These are phyloP conservation scores for Entoloma clypeatum DNA, from an alignment of 1,284 basidiomycete species.

Conservation along the genomic window DNA sequence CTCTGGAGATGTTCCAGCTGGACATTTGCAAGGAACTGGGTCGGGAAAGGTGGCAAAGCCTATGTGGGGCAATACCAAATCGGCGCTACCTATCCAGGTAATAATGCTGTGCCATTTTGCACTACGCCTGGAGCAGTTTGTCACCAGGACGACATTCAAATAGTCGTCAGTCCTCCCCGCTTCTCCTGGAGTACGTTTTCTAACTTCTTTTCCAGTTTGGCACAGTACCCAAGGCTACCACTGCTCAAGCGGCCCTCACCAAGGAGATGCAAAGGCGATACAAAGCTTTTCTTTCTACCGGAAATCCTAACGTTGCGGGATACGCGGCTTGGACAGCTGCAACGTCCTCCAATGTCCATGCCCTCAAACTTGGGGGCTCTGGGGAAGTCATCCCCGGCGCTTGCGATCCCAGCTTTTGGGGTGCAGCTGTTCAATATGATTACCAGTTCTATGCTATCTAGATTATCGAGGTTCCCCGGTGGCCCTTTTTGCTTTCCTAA, in stretches of 20 bases:
- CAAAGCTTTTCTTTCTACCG: conserved; percentile 57
- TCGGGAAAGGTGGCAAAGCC: conserved; percentile 55
- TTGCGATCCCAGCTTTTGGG: conserved; percentile 66
- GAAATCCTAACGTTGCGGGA: conserved; percentile 53
- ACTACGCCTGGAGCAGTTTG: conserved; percentile 53
- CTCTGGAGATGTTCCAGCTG: conserved; percentile 69
- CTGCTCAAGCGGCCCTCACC: conserved; percentile 53
- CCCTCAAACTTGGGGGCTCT: conserved; percentile 54
- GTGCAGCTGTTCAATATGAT: conserved; percentile 56
- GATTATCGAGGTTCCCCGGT: conserved; percentile 7
- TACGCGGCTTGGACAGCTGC: conserved; percentile 49
- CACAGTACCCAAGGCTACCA: conserved; percentile 53
- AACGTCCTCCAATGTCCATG: conserved; percentile 44
- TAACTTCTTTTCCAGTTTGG: conserved; percentile 49
- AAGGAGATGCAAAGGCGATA: conserved; percentile 67
- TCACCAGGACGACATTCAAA: conserved; percentile 73
- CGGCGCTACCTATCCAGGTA: conserved; percentile 68
- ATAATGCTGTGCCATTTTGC: conserved; percentile 53
- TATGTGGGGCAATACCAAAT: conserved; percentile 67
- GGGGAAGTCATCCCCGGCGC: conserved; percentile 50
- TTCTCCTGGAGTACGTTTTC: conserved; percentile 2
- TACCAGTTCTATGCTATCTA: conserved; percentile 62
- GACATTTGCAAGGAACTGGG: conserved; percentile 68
- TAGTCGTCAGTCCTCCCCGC: conserved; percentile 48
- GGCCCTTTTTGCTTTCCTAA: neutral